Base-by-base conservation (phyloP, 2,329 filamentous ascomycete genomes). In the Sclerotinia nivalis region DNA sequence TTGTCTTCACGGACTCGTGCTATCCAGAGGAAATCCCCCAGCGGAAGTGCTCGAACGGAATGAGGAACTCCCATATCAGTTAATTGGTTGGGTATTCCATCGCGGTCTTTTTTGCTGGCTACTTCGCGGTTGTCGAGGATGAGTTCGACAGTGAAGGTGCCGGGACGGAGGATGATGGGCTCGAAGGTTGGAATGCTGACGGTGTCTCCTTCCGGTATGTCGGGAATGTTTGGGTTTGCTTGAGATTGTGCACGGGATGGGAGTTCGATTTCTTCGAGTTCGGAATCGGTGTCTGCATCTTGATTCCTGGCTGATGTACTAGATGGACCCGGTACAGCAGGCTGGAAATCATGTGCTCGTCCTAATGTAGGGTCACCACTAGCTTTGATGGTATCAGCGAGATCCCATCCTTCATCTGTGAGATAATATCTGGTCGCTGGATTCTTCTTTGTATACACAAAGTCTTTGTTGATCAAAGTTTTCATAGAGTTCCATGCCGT, bases 401-500 rank as follows among this genome's bases (percentile, higher is more conserved):
- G 87, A 64, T 93, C 90, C 89, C 91, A 92, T 4, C 92, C 92
- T 71, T 92, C 90, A 45, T 94, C 91, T 0, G 91, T 93, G 49
- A 96, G 81, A 2, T 84, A 83, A 76, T 93, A 96, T 73, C 85
- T 87, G 71, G 88, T 86, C 25, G 88, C 79, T 0, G 91, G 91
- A 22, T 90, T 84, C 0, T 91, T 90, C 67, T 87, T 88, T 74
- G 91, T 89, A 69, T 88, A 89, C 0, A 94, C 90, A 4, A 94
- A 81, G 70, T 93, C 91, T 77, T 94, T 93, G 68, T 88, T 84
- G 7, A 89, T 74, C 45, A 96, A 81, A 0, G 90, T 93, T 77
- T 92, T 92, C 85, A 95, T 93, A 1, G 91, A 93, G 75, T 87
- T 91, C 92, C 92, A 96, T 0, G 92, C 92, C 0, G 92, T 95